phyloP scores from a whole-genome alignment of 768 basidiomycete genomes.

The Tubosaeta sp. region DNA sequence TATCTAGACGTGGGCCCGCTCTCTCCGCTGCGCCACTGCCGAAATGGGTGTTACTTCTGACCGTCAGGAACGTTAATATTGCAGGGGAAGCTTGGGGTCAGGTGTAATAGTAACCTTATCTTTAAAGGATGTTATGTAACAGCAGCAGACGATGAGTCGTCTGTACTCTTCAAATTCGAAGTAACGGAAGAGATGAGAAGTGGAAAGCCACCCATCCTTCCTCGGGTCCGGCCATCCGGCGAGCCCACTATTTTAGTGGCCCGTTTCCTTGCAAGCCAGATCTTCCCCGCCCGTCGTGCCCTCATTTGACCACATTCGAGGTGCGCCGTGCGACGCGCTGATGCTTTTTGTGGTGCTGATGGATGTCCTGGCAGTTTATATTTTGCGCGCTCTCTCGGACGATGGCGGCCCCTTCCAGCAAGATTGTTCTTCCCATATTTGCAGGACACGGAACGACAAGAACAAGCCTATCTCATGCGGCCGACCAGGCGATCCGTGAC shows the following conservation, averaged over 20 bases:
- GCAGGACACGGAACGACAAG: slow-evolving; percentile 50
- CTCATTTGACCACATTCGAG: slow-evolving; percentile 2
- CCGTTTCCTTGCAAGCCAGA: neutral
- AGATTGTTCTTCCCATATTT: slow-evolving; percentile 46
- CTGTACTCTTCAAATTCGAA: slow-evolving; percentile 14
- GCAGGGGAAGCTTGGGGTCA: slow-evolving; percentile 12
- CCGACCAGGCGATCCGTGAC: slow-evolving; percentile 39
- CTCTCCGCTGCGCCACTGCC: neutral
- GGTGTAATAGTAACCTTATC: slow-evolving; percentile 25
- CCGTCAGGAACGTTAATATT: slow-evolving; percentile 12
- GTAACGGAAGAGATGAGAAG: slow-evolving; percentile 19
- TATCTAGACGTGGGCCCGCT: neutral
- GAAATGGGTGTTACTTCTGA: slow-evolving; percentile 2
- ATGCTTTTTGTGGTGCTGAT: neutral
- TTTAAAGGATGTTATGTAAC: slow-evolving; percentile 22
- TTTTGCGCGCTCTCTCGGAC: neutral
- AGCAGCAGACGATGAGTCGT: slow-evolving; percentile 5
- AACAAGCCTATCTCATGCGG: slow-evolving; percentile 29
- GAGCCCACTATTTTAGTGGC: slow-evolving; percentile 14
- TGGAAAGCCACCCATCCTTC: slow-evolving; percentile 17
- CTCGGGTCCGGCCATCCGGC: slow-evolving; percentile 7
- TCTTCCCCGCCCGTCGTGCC: neutral
- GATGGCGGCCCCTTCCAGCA: slow-evolving; percentile 5
- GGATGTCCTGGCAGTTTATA: neutral
- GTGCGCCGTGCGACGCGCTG: neutral